phyloP scores from a whole-genome alignment of 2,329 filamentous ascomycete species.

The Trichoderma sp. region DNA sequence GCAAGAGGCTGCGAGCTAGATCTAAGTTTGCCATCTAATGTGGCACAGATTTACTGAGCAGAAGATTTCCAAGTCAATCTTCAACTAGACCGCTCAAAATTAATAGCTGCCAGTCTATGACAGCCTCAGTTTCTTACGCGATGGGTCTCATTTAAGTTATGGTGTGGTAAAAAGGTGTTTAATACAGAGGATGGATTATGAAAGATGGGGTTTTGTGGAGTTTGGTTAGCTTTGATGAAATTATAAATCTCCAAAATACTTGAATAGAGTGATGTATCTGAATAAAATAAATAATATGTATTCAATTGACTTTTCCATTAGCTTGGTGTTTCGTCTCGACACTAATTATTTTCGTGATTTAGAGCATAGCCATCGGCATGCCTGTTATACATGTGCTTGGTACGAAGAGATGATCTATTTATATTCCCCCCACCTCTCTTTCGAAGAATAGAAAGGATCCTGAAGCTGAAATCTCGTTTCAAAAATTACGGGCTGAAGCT shows the following conservation, averaged over 20 bases:
- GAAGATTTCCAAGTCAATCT: background rate
- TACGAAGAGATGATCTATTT: no score
- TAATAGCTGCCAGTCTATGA: background rate
- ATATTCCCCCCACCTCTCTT: no score
- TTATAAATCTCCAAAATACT: background rate
- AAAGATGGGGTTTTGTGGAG: background rate
- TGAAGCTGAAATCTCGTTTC: background rate
- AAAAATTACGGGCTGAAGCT: background rate
- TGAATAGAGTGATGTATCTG: background rate
- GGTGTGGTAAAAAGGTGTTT: background rate
- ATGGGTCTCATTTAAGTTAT: background rate
- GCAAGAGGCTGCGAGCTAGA: conserved; percentile 16
- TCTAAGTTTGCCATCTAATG: conserved; percentile 23
- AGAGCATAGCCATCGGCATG: no score
- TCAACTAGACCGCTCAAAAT: background rate
- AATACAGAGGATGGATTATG: background rate
- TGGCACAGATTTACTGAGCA: background rate
- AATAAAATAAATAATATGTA: background rate
- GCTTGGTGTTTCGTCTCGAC: background rate
- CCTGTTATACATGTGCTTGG: no score
- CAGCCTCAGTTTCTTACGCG: background rate
- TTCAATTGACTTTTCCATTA: background rate
- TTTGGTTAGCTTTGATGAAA: background rate
- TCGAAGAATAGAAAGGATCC: background rate
- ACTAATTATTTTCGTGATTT: no score